Evolutionary conservation across 306 rosid genomes (phyloP).

Genomic region (Pueraria montana): DNA sequence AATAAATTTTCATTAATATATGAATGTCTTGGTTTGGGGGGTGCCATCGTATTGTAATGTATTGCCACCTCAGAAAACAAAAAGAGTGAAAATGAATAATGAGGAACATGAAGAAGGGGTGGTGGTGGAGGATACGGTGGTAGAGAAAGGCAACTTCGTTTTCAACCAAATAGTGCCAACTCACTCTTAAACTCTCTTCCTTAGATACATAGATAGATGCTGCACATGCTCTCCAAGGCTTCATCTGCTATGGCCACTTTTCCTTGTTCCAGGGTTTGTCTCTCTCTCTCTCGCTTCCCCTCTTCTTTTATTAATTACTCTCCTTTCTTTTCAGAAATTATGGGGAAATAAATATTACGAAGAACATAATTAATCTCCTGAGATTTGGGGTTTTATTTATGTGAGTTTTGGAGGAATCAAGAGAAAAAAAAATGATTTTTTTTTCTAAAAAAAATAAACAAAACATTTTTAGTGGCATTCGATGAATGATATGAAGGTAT

Average conservation of each 20-base stretch:
- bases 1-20: background rate
- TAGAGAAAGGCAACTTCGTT: slow-evolving; percentile 35
- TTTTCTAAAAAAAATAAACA: background rate
- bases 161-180: slow-evolving; percentile 58
- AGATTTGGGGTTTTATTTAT: background rate
- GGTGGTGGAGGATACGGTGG: slow-evolving; percentile 47
- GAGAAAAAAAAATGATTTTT: too few species aligned
- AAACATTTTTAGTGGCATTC: background rate
- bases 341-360: too few species aligned
- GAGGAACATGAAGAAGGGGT: slow-evolving; percentile 36
- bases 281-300: background rate
- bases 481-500: slow-evolving; percentile 7
- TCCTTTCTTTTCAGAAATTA: background rate
- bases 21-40: background rate
- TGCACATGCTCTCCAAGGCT: slow-evolving; percentile 72
- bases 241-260: slow-evolving; percentile 76
- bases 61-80: slow-evolving; percentile 33
- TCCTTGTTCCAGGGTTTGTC: slow-evolving; percentile 70
- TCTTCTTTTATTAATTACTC: background rate
- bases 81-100: background rate
- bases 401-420: background rate
- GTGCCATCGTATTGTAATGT: too few species aligned
- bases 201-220: background rate
- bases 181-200: too few species aligned
- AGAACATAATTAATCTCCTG: background rate